These are phyloP conservation scores for Cordia subcordata DNA, from an alignment of 257 asterid species.

Conservation along the genomic window DNA sequence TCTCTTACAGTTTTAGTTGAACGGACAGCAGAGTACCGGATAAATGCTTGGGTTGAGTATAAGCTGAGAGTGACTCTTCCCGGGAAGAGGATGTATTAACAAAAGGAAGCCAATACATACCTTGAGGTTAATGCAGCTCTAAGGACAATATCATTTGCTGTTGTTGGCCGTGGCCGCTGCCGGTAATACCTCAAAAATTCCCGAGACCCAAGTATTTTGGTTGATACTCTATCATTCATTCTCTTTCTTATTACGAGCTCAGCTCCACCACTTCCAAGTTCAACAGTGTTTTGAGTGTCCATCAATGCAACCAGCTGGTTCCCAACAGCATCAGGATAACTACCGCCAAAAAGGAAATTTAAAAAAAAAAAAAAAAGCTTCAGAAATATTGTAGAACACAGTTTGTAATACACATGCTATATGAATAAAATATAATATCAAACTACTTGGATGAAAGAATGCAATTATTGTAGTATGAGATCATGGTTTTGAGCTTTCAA, in stretches of 20 bases:
- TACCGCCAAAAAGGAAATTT: constrained; percentile 9
- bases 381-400: background rate
- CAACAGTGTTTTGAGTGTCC: constrained; percentile 38
- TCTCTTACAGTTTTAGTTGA: no score
- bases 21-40: no score
- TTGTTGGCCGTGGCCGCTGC: constrained; percentile 83
- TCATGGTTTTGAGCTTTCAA: background rate
- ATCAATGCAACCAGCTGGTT: constrained; percentile 56
- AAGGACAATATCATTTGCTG: constrained; percentile 42
- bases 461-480: background rate
- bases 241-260: constrained; percentile 63
- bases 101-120: constrained; percentile 18
- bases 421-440: no score
- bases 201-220: constrained; percentile 84
- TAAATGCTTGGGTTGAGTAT: no score
- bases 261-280: constrained; percentile 73
- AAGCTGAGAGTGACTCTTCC: background rate
- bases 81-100: background rate
- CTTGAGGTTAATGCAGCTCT: constrained; percentile 61
- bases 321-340: constrained; percentile 66
- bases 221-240: constrained; percentile 30
- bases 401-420: no score
- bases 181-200: constrained; percentile 86
- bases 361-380: background rate
- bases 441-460: no score